Evolutionary conservation across 192 early-diverging fungal species (phyloP).

Genomic region (Podila horticola): DNA sequence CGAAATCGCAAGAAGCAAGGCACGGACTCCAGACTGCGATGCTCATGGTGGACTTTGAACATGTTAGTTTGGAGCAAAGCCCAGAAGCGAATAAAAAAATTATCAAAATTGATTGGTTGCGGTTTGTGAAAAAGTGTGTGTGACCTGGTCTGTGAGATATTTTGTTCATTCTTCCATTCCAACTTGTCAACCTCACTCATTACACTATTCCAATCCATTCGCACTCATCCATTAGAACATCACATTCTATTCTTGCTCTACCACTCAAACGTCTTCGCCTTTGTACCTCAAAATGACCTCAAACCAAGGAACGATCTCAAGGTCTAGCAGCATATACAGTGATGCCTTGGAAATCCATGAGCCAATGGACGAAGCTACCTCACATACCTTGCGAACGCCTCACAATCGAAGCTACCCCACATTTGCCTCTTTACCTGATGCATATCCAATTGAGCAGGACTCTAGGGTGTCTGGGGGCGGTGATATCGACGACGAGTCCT

Average conservation of each 20-base stretch:
- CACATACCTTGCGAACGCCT: not conserved
- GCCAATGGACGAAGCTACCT: not conserved
- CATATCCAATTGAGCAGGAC: not conserved
- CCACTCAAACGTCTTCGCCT: not conserved
- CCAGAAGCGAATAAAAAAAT: no score
- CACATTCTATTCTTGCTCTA: not conserved
- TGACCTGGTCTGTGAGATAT: no score
- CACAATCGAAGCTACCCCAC: conserved; percentile 1
- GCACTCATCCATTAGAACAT: not conserved
- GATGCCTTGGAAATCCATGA: conserved; percentile 36
- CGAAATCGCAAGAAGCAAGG: not conserved
- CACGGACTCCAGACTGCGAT: conserved; percentile 1
- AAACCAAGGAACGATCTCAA: conserved; percentile 9
- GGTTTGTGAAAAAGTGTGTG: no score
- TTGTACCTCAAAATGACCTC: conserved; percentile 7
- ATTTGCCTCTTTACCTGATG: not conserved
- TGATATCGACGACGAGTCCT: not conserved
- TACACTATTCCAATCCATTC: not conserved
- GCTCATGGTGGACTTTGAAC: not conserved
- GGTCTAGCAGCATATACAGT: conserved; percentile 26
- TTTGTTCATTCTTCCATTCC: not conserved
- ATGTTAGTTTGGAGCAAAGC: no score
- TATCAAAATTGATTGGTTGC: no score
- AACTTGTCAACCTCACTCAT: not conserved
- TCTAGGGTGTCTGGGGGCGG: not conserved